Evolutionary conservation across 2,329 filamentous ascomycete genomes (phyloP).

Genomic region (Emmonsiellopsis sp.): DNA sequence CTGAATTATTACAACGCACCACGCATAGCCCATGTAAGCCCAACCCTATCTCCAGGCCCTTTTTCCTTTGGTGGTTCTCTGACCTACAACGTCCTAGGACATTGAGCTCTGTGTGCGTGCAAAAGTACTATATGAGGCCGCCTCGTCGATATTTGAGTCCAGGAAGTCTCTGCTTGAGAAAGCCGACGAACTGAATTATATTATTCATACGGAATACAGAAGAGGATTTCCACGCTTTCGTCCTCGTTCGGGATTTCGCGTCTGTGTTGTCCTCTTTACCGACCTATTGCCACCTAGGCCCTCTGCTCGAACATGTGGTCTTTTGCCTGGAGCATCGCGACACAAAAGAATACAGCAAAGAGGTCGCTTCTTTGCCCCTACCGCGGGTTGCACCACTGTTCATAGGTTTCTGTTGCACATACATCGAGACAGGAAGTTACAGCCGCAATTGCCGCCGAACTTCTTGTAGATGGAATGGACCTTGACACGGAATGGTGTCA

Average conservation of each 20-base stretch:
- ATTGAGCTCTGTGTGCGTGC: conserved; percentile 6
- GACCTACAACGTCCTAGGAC: background rate
- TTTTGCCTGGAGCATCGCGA: conserved; percentile 37
- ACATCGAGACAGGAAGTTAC: no score
- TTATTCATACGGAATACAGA: conserved; percentile 18
- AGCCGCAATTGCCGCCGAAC: no score
- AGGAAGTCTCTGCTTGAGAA: conserved; percentile 35
- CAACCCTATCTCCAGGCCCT: background rate
- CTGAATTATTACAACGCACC: conserved; percentile 9
- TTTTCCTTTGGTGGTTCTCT: background rate
- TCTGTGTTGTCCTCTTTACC: conserved; percentile 11
- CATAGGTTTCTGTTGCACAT: no score
- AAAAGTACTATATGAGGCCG: background rate
- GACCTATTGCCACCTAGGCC: conserved; percentile 11
- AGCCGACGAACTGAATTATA: conserved; percentile 5
- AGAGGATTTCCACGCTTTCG: conserved; percentile 13
- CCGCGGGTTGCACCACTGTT: no score
- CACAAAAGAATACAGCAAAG: conserved; percentile 62
- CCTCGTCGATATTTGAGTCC: conserved; percentile 23
- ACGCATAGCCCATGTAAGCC: conserved; percentile 5
- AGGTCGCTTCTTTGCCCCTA: no score
- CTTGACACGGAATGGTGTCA: no score
- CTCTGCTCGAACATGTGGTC: conserved; percentile 8
- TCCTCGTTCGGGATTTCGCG: conserved; percentile 4
- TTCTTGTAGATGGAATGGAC: no score